Evolutionary conservation across 2,329 filamentous ascomycete species (phyloP), one percentile per base, ranked within the genome.

Genomic region (Exophiala sideris): DNA sequence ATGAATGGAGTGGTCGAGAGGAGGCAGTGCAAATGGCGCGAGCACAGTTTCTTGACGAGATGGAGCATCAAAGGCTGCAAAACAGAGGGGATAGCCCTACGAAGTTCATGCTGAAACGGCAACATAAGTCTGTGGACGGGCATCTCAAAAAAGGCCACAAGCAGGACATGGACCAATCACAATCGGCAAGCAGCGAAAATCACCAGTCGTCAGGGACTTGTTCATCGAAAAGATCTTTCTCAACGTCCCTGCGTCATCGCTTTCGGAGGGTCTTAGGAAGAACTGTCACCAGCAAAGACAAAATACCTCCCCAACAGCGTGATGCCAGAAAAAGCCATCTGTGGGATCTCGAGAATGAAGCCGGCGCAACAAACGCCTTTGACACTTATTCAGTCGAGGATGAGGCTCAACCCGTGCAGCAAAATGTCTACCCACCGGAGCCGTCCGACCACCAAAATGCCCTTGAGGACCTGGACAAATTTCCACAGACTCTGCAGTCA

Each of bases 11-110:
- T 18, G 44, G 45, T 29, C 69, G 71, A 5, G 69, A 74, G 50
- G 68, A 65, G 12, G 70, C 73, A 5, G 65, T 75, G n/a, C 64
- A 73, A 42, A 58, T 75, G 24, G 73, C 73, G 41, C 69, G 73
- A 42, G 66, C 63, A 50, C 68, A 75, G 38, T 74, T 71, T 51
- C 38, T 69, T 5, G 61, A 68, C n/a, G 62, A 64, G 14, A 14
- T 63, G 3, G 54, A 63, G 8, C 55, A 60, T 5, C 52, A 59
- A 35, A 48, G 51, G 6, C 20, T 53, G 21, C 65, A 65, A 9
- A 16, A 54, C 50, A 62, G 62, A 35, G 63, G 61, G 35, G 64
- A 65, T 18, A 38, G 18, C 2, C 48, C 44, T 2, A 14, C 10
- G 3, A 45, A 36, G 9, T 20, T 32, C 5, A 44, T 35, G 29